These are phyloP conservation scores for Calocybe gambosa DNA, from an alignment of 1,284 basidiomycete genomes.

Conservation along the genomic window DNA sequence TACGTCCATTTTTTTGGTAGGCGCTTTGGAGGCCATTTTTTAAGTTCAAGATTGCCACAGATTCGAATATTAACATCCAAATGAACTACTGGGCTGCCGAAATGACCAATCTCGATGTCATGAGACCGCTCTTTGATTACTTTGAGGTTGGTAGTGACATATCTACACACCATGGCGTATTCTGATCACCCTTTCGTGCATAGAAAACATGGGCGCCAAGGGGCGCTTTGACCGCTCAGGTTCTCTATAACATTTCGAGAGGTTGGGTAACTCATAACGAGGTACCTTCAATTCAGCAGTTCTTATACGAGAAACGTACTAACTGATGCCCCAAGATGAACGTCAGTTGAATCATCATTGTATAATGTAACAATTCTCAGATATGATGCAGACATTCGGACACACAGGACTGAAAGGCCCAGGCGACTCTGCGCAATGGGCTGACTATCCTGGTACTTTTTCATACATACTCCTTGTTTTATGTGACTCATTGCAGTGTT, in stretches of 20 bases:
- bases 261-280: conserved; percentile 72
- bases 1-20: conserved; percentile 5
- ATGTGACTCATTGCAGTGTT: not conserved
- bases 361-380: not conserved
- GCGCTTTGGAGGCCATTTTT: not conserved
- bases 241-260: conserved; percentile 60
- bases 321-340: conserved; percentile 41
- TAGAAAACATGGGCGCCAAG: conserved; percentile 73
- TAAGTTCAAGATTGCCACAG: conserved; percentile 25
- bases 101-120: conserved; percentile 57
- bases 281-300: conserved; percentile 27
- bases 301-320: not conserved
- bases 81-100: conserved; percentile 80
- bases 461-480: not conserved
- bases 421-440: conserved; percentile 54
- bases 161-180: not conserved
- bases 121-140: conserved; percentile 56
- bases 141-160: conserved; percentile 42
- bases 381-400: conserved; percentile 53
- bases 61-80: conserved; percentile 72
- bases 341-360: conserved; percentile 26
- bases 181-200: not conserved
- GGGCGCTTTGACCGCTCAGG: conserved; percentile 57
- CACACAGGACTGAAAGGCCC: conserved; percentile 69
- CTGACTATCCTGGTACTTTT: conserved; percentile 60